Evolutionary conservation across 108 stramenopile species (phyloP), one percentile per base, ranked within the genome.

Genomic region (Chaetoceros muelleri): DNA sequence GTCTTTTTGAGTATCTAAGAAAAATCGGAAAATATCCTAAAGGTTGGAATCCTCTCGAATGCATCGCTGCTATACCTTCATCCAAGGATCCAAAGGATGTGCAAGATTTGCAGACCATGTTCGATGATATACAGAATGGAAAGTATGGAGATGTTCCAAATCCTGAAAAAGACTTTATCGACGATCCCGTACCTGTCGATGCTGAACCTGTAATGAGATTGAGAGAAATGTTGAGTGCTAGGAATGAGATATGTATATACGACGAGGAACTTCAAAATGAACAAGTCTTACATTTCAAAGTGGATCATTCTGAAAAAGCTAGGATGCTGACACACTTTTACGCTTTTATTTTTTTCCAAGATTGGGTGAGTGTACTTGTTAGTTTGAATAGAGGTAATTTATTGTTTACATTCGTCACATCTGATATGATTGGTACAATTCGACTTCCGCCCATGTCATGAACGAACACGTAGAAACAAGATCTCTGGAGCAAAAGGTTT

Each of bases 401-500:
- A 28, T 50, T 66, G n/a, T n/a, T n/a, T n/a, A n/a, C n/a, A n/a
- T n/a, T n/a, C n/a, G n/a, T n/a, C n/a, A n/a, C n/a, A n/a, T n/a
- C n/a, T n/a, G n/a, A n/a, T n/a, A n/a, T n/a, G n/a, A n/a, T n/a
- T n/a, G n/a, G n/a, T n/a, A n/a, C n/a, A n/a, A n/a, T n/a, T n/a
- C n/a, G n/a, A n/a, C n/a, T n/a, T n/a, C n/a, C n/a, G n/a, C n/a
- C n/a, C n/a, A n/a, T n/a, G n/a, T n/a, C n/a, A n/a, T 72, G 71
- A n/a, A n/a, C n/a, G n/a, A n/a, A n/a, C n/a, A n/a, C n/a, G n/a
- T n/a, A n/a, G 74, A 64, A 72, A 51, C 70, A 77, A 28, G 88
- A 90, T 64, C 55, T 90, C 19, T 90, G 80, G 80, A 69, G 68
- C 48, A 90, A 90, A 53, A 71, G 94, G n/a, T 87, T 93, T 65